These are phyloP conservation scores for Fraxinus ornus DNA, from an alignment of 305 asterid genomes.

Conservation along the genomic window DNA sequence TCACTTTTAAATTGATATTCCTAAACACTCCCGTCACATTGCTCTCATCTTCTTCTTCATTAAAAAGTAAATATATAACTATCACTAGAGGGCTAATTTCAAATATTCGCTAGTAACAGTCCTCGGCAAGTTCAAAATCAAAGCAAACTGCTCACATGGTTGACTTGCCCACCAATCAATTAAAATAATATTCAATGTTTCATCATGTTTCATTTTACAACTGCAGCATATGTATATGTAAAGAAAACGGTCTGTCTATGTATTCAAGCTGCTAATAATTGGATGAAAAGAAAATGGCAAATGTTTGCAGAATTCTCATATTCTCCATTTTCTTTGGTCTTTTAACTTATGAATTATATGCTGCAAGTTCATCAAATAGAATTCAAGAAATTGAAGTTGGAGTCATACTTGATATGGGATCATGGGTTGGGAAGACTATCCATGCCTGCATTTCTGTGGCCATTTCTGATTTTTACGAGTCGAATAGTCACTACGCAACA, in stretches of 20 bases:
- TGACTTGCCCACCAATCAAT: neutral
- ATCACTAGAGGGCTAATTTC: neutral
- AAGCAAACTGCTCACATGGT: neutral
- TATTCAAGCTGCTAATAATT: neutral
- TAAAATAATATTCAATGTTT: neutral
- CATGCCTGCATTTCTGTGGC: conserved; percentile 18
- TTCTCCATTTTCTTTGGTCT: neutral
- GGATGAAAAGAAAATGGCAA: neutral
- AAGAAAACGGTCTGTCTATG: neutral
- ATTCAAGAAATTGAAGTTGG: conserved; percentile 12
- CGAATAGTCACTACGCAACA: neutral
- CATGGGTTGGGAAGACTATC: conserved; percentile 19
- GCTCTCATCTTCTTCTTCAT: no score
- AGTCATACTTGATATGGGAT: conserved; percentile 15
- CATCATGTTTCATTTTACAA: neutral
- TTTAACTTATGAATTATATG: neutral
- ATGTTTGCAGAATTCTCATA: neutral
- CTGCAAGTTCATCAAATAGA: neutral
- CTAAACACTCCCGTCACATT: no score
- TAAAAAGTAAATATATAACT: no score
- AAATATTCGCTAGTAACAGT: neutral
- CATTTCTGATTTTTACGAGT: conserved; percentile 4
- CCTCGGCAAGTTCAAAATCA: neutral
- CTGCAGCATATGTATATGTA: neutral
- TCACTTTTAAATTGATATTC: no score